Evolutionary conservation across 192 early-diverging fungal genomes (phyloP), one percentile per base, ranked within the genome.

Genomic region (Dimargaris xerosporica): DNA sequence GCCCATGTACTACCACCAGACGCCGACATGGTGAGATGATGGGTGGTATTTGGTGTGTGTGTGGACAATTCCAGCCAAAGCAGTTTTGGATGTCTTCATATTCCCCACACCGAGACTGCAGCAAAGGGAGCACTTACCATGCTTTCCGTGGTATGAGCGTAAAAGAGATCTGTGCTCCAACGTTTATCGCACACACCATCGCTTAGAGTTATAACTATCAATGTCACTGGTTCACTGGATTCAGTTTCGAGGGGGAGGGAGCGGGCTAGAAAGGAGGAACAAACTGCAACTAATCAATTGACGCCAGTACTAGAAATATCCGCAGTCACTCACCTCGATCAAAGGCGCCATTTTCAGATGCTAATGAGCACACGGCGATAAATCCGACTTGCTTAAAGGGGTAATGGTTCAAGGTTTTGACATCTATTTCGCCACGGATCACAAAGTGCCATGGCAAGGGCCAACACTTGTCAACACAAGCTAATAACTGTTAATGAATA

Each of bases 141-240:
- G 50, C 80, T 81, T 25, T 77, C 66, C 3, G 89, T 88, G 5
- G 87, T 85, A 66, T 91, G 86, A 0, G 79, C 84, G 65, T 77
- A 76, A 50, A 81, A 80, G 42, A 87, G 73, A 56, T 91, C 88
- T 54, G 77, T 64, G 30, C 55, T 66, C 34, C 39, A 52, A 25
- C 11, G 55, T 48, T 41, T 42, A 41, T 13, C 50, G 21, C 28
- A 50, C 30, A 60, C 28, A 28, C 30, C 52, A 25, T 21, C 43
- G 51, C 7, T 29, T 26, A n/a, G 46, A 17, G 21, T 19, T 17
- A 39, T 48, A 15, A 39, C 0, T 54, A 34, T 56, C 44, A 46
- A 30, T 39, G 34, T 7, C 34, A 39, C 7, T 31, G 48, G 25
- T 12, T 13, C 1, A 30, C 41, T 25, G 48, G 54, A 21, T 28